A percentile compares a stretch with the other conserved stretches of the same genome.
These are phyloP conservation scores for Aspergillus hiratsukae DNA, from an alignment of 2,329 filamentous ascomycete genomes.

Conservation along the genomic window DNA sequence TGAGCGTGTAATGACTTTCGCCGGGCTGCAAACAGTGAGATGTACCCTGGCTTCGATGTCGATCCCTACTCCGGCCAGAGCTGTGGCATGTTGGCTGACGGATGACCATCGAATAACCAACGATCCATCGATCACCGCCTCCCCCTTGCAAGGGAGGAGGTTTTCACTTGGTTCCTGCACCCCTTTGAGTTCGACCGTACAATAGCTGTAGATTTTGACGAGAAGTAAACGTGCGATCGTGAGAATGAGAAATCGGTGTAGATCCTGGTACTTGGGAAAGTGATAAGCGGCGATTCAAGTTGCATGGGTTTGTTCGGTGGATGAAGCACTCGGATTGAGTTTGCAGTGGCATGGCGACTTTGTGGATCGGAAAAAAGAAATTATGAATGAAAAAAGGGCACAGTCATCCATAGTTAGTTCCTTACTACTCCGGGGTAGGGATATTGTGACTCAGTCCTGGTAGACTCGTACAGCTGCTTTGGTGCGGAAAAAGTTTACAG, in stretches of 20 bases:
- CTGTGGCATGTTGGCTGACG: slow-evolving; percentile 13
- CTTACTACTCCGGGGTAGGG: not conserved
- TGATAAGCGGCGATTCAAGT: not conserved
- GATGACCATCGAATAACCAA: slow-evolving; percentile 4
- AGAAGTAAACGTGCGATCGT: not conserved
- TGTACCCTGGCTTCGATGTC: slow-evolving; percentile 6
- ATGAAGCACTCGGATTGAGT: not conserved
- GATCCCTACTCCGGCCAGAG: slow-evolving; percentile 13
- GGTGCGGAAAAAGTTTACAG: not conserved
- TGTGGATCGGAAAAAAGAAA: not conserved
- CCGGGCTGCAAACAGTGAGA: slow-evolving; percentile 14
- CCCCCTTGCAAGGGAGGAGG: slow-evolving; percentile 12
- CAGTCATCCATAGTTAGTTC: not conserved
- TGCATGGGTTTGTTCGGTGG: not conserved
- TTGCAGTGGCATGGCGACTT: not conserved
- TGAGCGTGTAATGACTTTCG: not conserved
- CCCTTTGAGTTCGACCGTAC: not conserved
- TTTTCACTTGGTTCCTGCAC: not conserved
- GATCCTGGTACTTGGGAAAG: not conserved
- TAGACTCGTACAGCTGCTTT: not conserved
- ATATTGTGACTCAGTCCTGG: not conserved
- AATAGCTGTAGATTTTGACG: not conserved
- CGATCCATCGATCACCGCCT: slow-evolving; percentile 3
- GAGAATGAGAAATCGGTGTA: not conserved
- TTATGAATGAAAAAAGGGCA: not conserved